Evolutionary conservation across 129 eudicot species (phyloP).

Genomic region (Centrapalus pauciflorus): DNA sequence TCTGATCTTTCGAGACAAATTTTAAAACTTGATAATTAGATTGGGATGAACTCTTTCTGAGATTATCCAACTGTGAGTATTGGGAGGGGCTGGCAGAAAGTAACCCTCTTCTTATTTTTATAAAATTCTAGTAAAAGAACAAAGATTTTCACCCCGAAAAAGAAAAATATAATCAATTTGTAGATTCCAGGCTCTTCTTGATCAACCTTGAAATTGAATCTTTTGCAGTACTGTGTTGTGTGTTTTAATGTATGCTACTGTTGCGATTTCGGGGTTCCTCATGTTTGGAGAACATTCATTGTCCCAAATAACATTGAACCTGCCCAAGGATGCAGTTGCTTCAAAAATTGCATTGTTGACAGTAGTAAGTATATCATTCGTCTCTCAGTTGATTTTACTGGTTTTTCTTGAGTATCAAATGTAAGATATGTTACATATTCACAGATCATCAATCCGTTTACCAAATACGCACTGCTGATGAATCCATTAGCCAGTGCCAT

Average conservation of each 20-base stretch:
- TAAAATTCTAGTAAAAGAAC: too few species aligned
- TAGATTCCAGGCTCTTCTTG: too few species aligned
- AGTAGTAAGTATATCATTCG: slow-evolving; percentile 54
- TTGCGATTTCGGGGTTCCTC: slow-evolving; percentile 79
- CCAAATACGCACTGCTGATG: slow-evolving; percentile 62
- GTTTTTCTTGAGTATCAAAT: not conserved
- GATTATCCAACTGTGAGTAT: not conserved
- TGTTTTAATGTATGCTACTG: slow-evolving; percentile 50
- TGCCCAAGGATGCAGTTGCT: slow-evolving; percentile 53
- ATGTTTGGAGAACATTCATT: slow-evolving; percentile 75
- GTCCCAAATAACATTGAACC: slow-evolving; percentile 72
- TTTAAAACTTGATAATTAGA: not conserved
- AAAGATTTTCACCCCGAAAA: too few species aligned
- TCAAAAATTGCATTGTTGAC: slow-evolving; percentile 85
- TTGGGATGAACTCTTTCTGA: not conserved
- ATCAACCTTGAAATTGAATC: slow-evolving; percentile 4
- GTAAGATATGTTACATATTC: not conserved
- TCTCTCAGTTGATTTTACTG: not conserved
- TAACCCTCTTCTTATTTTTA: too few species aligned
- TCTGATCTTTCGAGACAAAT: not conserved
- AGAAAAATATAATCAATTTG: too few species aligned
- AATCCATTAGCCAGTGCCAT: slow-evolving; percentile 90
- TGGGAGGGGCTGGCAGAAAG: too few species aligned
- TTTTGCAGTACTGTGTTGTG: slow-evolving; percentile 61
- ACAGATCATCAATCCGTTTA: slow-evolving; percentile 30